These are phyloP conservation scores for Talaromyces sp. DNA, from an alignment of 2,329 filamentous ascomycete species.

Conservation along the genomic window DNA sequence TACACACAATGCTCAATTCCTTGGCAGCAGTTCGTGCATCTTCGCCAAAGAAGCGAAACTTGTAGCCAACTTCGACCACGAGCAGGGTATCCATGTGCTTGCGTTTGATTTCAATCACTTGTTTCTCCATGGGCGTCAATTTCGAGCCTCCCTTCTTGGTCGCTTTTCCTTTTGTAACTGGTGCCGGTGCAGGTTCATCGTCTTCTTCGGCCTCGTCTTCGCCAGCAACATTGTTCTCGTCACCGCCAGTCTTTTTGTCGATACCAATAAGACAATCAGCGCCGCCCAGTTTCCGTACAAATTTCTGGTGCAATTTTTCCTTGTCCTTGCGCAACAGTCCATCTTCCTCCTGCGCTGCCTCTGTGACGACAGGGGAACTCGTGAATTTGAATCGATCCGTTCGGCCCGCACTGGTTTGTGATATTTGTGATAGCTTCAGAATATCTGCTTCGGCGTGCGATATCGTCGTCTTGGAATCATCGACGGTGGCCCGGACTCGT, in stretches of 20 bases:
- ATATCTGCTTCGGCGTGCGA: constrained; percentile 3
- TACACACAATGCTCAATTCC: constrained; percentile 90
- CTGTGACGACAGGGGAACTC: constrained; percentile 41
- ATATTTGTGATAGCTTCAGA: constrained; percentile 18
- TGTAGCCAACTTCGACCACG: constrained; percentile 94
- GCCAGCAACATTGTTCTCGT: constrained; percentile 49
- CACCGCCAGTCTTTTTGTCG: constrained; percentile 52
- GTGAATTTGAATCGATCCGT: constrained; percentile 58
- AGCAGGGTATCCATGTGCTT: constrained; percentile 85
- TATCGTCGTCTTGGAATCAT: constrained; percentile 12
- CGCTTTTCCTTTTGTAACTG: constrained; percentile 42
- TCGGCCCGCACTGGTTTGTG: constrained; percentile 34
- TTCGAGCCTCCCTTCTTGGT: constrained; percentile 73
- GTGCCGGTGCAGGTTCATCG: constrained; percentile 41
- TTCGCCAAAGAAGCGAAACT: constrained; percentile 95
- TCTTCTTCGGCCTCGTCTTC: constrained; percentile 57
- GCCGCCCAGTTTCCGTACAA: constrained; percentile 83
- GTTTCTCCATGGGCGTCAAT: constrained; percentile 88
- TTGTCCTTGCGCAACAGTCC: constrained; percentile 55
- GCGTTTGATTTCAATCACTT: constrained; percentile 89
- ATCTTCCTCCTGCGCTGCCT: constrained; percentile 37
- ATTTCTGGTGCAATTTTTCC: constrained; percentile 71
- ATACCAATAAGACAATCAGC: constrained; percentile 72
- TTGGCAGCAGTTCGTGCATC: constrained; percentile 86
- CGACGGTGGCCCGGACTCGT: constrained; percentile 27